These are phyloP conservation scores for Gloeopeniophorella convolvens DNA, from an alignment of 768 basidiomycete genomes.

Conservation along the genomic window DNA sequence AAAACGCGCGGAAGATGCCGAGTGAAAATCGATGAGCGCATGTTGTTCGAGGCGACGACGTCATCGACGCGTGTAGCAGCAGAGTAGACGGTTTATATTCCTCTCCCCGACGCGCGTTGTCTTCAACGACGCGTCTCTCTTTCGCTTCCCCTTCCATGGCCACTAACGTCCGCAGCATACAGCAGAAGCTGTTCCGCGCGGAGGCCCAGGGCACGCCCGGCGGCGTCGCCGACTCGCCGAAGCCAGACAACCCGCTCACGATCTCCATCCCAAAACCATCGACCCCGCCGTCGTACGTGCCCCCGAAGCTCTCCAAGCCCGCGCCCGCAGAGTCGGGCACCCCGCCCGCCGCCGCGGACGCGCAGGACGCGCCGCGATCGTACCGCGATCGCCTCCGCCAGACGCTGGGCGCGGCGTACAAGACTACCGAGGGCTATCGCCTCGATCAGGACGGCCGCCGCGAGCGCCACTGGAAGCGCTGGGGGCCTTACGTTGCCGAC, in stretches of 20 bases:
- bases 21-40: background rate
- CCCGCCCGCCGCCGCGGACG: slow-evolving; percentile 14
- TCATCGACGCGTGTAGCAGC: slow-evolving; percentile 2
- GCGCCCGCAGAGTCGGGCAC: background rate
- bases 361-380: slow-evolving; percentile 21
- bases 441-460: slow-evolving; percentile 76
- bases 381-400: slow-evolving; percentile 64
- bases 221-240: slow-evolving; percentile 23
- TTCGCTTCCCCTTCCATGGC: slow-evolving; percentile 31
- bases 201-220: slow-evolving; percentile 1
- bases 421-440: slow-evolving; percentile 76
- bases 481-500: slow-evolving; percentile 97
- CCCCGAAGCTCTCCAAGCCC: slow-evolving; percentile 10
- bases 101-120: background rate
- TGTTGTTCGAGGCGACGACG: too few relatives aligned
- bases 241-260: slow-evolving; percentile 34
- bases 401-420: slow-evolving; percentile 62
- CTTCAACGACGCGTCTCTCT: slow-evolving; percentile 10
- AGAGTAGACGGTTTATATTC: background rate
- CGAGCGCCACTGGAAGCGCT: slow-evolving; percentile 93
- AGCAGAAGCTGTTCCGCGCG: slow-evolving; percentile 32
- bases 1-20: background rate
- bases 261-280: slow-evolving; percentile 62
- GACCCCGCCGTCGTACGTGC: slow-evolving; percentile 31
- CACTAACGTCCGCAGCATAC: slow-evolving; percentile 47